Evolutionary conservation across 2,329 filamentous ascomycete genomes (phyloP).

Genomic region (Pseudogymnoascus sp.): DNA sequence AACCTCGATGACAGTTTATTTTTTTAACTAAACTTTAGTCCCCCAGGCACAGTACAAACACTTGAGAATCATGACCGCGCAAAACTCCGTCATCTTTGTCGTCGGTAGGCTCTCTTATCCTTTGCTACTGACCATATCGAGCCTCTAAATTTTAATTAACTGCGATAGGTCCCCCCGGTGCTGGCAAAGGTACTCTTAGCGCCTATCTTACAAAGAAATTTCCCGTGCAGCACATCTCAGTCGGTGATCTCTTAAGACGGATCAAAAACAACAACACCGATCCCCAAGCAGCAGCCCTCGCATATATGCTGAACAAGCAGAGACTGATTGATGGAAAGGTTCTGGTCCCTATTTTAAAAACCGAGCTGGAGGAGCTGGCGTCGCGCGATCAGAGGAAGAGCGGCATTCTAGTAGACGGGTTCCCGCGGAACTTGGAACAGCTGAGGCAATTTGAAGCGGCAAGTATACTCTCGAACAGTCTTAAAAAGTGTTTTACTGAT

Average conservation of each 20-base stretch:
- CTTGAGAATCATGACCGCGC: too few relatives aligned
- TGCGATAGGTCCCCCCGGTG: slow-evolving; percentile 25
- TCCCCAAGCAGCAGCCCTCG: not conserved
- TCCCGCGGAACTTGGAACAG: slow-evolving; percentile 14
- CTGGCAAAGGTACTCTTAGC: slow-evolving; percentile 30
- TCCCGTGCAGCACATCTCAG: slow-evolving; percentile 23
- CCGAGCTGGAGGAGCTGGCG: not conserved
- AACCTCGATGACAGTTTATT: too few relatives aligned
- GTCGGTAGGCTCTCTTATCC: too few relatives aligned
- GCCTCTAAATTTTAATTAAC: not conserved
- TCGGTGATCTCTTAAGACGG: slow-evolving; percentile 24
- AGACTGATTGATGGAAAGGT: not conserved
- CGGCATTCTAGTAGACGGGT: slow-evolving; percentile 16
- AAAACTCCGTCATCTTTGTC: too few relatives aligned
- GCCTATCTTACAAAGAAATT: slow-evolving; percentile 17
- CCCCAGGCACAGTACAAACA: too few relatives aligned
- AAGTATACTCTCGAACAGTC: not conserved
- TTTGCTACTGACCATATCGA: too few relatives aligned
- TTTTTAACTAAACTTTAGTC: too few relatives aligned
- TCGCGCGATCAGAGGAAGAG: not conserved
- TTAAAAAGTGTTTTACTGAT: not conserved
- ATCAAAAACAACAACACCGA: not conserved
- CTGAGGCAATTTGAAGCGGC: slow-evolving; percentile 6
- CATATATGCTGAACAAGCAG: not conserved
- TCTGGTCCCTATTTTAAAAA: not conserved